phyloP scores from a whole-genome alignment of 441 rosid genomes.

The Viola pubescens region DNA sequence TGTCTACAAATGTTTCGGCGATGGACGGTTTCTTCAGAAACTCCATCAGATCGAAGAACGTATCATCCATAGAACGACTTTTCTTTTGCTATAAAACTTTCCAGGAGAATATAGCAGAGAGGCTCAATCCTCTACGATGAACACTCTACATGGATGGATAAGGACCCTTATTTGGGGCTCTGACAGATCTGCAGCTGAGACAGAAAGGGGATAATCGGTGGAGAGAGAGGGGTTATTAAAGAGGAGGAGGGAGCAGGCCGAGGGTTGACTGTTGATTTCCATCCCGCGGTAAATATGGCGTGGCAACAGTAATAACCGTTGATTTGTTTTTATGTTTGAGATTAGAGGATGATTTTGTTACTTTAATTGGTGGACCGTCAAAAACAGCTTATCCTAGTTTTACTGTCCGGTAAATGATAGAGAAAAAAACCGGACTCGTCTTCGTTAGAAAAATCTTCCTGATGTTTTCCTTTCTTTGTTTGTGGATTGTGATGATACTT shows the following conservation, averaged over 20 bases:
- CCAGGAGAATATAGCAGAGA: too few relatives aligned
- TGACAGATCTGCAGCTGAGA: slow-evolving; percentile 12
- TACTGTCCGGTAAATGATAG: too few relatives aligned
- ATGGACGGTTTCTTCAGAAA: slow-evolving; percentile 59
- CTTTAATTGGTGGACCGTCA: not conserved
- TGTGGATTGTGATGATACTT: too few relatives aligned
- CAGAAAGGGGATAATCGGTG: too few relatives aligned
- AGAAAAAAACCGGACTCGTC: too few relatives aligned
- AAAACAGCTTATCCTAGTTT: too few relatives aligned
- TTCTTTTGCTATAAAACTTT: not conserved
- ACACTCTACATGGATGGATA: slow-evolving; percentile 22
- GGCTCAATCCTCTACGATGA: not conserved
- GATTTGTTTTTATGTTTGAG: not conserved
- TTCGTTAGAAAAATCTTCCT: too few relatives aligned
- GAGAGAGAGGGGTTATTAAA: not conserved
- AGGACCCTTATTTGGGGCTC: not conserved
- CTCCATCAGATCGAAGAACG: slow-evolving; percentile 54
- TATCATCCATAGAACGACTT: slow-evolving; percentile 51
- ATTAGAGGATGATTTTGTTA: not conserved
- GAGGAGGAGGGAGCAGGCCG: not conserved
- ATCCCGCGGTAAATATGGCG: slow-evolving; percentile 13
- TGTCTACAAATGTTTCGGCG: slow-evolving; percentile 89
- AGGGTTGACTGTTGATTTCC: slow-evolving; percentile 17
- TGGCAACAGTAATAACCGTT: slow-evolving; percentile 17
- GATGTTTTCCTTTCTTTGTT: too few relatives aligned